Evolutionary conservation across 2,329 filamentous ascomycete species (phyloP), one percentile per base, ranked within the genome.

Genomic region (Fusarium sp.): DNA sequence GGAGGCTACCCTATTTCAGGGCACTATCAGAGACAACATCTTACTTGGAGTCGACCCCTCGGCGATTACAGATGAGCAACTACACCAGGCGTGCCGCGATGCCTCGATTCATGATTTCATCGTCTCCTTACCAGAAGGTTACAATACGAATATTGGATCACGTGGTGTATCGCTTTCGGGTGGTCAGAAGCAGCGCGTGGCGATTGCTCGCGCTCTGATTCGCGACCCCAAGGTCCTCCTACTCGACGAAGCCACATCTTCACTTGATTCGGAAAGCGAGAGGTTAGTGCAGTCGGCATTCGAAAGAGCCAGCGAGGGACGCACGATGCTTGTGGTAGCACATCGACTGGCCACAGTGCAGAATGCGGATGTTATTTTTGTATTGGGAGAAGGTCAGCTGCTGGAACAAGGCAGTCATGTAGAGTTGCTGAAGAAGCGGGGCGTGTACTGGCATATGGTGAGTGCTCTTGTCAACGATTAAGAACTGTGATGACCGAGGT

Each of bases 291-390:
- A 94, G 77, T 83, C 82, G 2, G 91, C 91, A 0, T 88, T 94
- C 74, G 90, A 93, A 81, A 83, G 83, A 41, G 89, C 88, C 0
- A 84, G 84, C 6, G 83, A 84, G 67, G 86, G 86, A 4, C 80
- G 86, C 10, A 89, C 93, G 3, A 92, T 92, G 64, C 83, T 96
- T 5, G 91, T 92, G 5, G 92, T 96, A 13, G 93, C 93, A 2
- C 93, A 95, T 77, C 84, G 92, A 16, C 82, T 95, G 48, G 90
- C 90, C 1, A 95, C 91, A 15, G 89, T 94, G 21, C 92, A 92
- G 77, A 91, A 94, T 70, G 91, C 92, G 2, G 90, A 95, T 76
- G 82, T 90, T n/a, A 94, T 94, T 41, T 93, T 92, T 72, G 92
- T 95, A 1, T 87, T 96, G 47, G 91, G 91, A 13, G 85, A 89